Evolutionary conservation across 2,329 filamentous ascomycete genomes (phyloP).

Genomic region (Microascus cirrosus): DNA sequence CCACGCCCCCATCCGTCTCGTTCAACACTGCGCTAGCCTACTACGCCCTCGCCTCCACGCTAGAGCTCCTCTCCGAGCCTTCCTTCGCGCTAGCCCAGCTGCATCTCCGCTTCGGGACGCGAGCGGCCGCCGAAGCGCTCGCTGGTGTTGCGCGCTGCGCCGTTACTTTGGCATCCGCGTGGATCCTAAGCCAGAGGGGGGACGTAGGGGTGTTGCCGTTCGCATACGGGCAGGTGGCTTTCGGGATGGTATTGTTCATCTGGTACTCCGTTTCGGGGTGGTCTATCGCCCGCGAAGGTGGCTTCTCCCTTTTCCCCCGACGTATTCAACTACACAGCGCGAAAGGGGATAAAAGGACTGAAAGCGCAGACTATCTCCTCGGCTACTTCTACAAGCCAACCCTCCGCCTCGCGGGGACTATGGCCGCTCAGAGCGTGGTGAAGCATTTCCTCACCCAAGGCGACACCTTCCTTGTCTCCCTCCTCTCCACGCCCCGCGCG

Average conservation of each 20-base stretch:
- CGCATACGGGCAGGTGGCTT: slow-evolving; percentile 73
- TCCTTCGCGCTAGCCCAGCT: slow-evolving; percentile 82
- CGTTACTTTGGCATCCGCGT: slow-evolving; percentile 59
- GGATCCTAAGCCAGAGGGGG: slow-evolving; percentile 38
- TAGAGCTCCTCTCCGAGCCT: slow-evolving; percentile 80
- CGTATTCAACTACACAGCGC: slow-evolving; percentile 5
- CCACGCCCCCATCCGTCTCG: slow-evolving; percentile 26
- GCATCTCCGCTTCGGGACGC: slow-evolving; percentile 65
- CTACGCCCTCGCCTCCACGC: slow-evolving; percentile 44
- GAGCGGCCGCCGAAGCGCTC: slow-evolving; percentile 72
- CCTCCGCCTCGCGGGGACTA: slow-evolving; percentile 62
- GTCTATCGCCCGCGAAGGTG: slow-evolving; percentile 38
- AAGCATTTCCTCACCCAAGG: slow-evolving; percentile 94
- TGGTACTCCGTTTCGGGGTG: slow-evolving; percentile 60
- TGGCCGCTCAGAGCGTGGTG: slow-evolving; percentile 78
- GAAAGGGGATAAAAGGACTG: not conserved
- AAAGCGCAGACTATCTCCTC: slow-evolving; percentile 30
- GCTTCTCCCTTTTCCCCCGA: slow-evolving; percentile 57
- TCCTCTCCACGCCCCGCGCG: slow-evolving; percentile 63
- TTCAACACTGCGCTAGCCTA: slow-evolving; percentile 29
- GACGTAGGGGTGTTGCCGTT: slow-evolving; percentile 76
- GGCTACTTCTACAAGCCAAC: slow-evolving; percentile 60
- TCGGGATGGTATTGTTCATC: slow-evolving; percentile 55
- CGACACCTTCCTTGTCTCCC: slow-evolving; percentile 77
- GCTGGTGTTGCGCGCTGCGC: slow-evolving; percentile 71